Evolutionary conservation across 805 yeast species (phyloP), one percentile per base, ranked within the genome.

Genomic region (Komagataella ulmi): DNA sequence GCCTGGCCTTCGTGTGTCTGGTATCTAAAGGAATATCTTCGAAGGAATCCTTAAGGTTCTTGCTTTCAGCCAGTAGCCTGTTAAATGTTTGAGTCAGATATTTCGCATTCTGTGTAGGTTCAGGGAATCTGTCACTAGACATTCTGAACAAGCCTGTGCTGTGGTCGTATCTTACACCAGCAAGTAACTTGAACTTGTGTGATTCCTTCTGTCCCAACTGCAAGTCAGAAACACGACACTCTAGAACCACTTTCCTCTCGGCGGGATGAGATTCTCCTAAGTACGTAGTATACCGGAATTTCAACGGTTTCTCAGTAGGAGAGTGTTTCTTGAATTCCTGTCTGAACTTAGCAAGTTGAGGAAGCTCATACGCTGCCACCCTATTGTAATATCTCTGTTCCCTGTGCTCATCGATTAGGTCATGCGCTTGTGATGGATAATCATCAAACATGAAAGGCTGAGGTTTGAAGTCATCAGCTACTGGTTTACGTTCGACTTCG

Each of bases 281-380:
- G 60, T 81, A 86, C 46, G 85, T 80, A 17, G 86, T 79, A 69
- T 82, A 90, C 58, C 81, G 79, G 61, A 85, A 85, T 44, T 72
- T 71, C 45, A 89, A 70, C 4, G 89, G 88, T 7, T 72, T 65
- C 24, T 72, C 69, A 17, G 60, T 62, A 8, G 58, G 57, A 5
- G 72, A 57, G 12, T 72, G 71, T 18, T 83, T 83, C 40, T 61
- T 64, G 69, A 86, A 90, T 54, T 73, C 75, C 65, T 84, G 80
- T 58, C 91, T 83, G 63, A 75, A 85, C 65, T 88, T 81, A 46
- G 83, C 81, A 56, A 93, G 73, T 52, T 80, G 76, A 6, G 99
- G 99, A 73, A 91, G 76, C 64, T 91, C 98, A 68, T 84, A 91
- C 0, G 97, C 97, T 8, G 95, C 88, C 47, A 88, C 73, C 59